Conservation (phyloP, 768 basidiomycete genomes). For the Russula foetens region DNA sequence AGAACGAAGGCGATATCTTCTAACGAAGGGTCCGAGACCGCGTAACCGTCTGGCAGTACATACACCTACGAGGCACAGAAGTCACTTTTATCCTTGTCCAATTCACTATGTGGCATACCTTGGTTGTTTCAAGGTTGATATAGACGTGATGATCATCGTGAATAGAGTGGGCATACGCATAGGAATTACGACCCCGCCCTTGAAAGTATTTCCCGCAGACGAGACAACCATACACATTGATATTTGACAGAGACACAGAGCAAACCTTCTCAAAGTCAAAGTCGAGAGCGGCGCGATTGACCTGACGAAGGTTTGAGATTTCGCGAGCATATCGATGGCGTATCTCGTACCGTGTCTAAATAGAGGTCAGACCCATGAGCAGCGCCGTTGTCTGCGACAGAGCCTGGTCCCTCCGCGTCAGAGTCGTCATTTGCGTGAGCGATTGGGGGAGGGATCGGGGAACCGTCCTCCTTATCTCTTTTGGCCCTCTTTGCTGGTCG, state of each 20-base stretch:
- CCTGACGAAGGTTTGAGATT: constrained; percentile 38
- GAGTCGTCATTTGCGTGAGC: constrained; percentile 12
- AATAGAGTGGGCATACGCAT: constrained; percentile 95
- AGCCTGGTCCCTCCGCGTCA: constrained; percentile 24
- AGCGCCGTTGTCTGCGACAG: constrained; percentile 25
- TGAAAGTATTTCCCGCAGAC: constrained; percentile 99
- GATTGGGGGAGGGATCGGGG: neutral
- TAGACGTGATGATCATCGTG: constrained; percentile 98
- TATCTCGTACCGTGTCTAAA: constrained; percentile 74
- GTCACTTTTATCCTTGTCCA: neutral
- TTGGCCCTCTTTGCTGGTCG: constrained; percentile 21
- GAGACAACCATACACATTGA: constrained; percentile 96
- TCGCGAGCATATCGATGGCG: constrained; percentile 12
- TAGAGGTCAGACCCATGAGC: constrained; percentile 73
- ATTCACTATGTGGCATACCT: constrained; percentile 43
- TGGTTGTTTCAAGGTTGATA: constrained; percentile 89
- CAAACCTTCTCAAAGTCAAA: constrained; percentile 99
- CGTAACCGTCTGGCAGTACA: constrained; percentile 95
- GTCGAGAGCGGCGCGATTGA: constrained; percentile 84
- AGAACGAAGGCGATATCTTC: constrained; percentile 92
- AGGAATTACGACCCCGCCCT: constrained; percentile 87
- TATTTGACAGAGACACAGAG: constrained; percentile 92
- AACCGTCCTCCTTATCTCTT: neutral
- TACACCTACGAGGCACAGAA: constrained; percentile 59
- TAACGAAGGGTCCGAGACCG: constrained; percentile 91